Conservation (phyloP, 768 basidiomycete species). For the Floccularia luteovirens region DNA sequence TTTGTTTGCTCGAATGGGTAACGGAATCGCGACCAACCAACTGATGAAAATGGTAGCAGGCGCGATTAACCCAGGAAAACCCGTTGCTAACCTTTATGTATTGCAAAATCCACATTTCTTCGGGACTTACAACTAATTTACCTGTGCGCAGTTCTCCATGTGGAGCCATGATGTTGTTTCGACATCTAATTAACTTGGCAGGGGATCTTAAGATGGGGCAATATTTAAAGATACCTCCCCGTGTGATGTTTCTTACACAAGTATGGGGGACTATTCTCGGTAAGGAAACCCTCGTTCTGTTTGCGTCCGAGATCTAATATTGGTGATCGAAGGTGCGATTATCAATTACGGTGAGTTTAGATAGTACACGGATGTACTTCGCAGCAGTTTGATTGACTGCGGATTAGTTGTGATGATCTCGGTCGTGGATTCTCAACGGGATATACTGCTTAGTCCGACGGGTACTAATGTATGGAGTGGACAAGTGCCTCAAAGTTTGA, state of each 20-base stretch:
- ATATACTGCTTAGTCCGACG: constrained; percentile 39
- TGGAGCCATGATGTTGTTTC: constrained; percentile 58
- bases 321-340: constrained; percentile 19
- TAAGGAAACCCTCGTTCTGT: constrained; percentile 6
- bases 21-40: constrained; percentile 51
- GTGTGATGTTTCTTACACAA: constrained; percentile 57
- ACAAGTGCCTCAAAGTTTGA: constrained; percentile 40
- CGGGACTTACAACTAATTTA: not conserved
- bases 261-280: constrained; percentile 59
- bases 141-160: constrained; percentile 45
- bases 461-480: constrained; percentile 63
- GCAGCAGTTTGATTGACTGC: constrained; percentile 1
- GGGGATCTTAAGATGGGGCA: constrained; percentile 68
- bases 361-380: not conserved
- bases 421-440: constrained; percentile 43
- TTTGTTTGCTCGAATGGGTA: constrained; percentile 52
- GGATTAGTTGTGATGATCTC: constrained; percentile 48
- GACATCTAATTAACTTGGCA: constrained; percentile 44
- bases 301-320: not conserved
- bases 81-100: constrained; percentile 65
- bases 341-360: constrained; percentile 27
- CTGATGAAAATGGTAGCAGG: constrained; percentile 63
- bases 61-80: constrained; percentile 51
- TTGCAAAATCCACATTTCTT: constrained; percentile 7
- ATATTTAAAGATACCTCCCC: constrained; percentile 61